Conservation (phyloP, 768 basidiomycete genomes). For the Podaxis sp. region DNA sequence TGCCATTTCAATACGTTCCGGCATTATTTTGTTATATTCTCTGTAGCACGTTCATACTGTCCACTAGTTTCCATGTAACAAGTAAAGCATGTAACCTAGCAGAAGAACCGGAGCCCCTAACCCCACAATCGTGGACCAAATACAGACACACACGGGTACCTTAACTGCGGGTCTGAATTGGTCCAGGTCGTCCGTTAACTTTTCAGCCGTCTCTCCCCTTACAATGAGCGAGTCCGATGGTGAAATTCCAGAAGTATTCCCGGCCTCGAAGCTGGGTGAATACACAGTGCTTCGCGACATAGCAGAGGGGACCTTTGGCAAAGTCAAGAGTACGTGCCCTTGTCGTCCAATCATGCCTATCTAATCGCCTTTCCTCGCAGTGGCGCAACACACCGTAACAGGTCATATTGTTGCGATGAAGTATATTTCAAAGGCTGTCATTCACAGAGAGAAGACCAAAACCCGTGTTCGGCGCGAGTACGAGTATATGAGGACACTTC, state of each 20-base stretch:
- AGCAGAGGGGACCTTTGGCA: constrained; percentile 97
- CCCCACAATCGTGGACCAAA: constrained; percentile 9
- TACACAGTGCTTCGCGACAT: constrained; percentile 87
- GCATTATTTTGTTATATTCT: too few species aligned
- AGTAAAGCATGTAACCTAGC: background rate
- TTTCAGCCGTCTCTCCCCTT: background rate
- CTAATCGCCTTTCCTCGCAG: constrained; percentile 39
- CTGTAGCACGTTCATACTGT: too few species aligned
- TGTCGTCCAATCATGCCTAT: constrained; percentile 15
- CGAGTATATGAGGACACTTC: constrained; percentile 91
- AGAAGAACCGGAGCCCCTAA: background rate
- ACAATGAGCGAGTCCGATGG: constrained; percentile 27
- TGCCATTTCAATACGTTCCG: too few species aligned
- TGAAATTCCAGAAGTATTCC: constrained; percentile 35
- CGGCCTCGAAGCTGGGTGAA: constrained; percentile 82
- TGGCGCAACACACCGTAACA: constrained; percentile 92
- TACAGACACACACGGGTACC: constrained; percentile 12
- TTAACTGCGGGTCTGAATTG: background rate
- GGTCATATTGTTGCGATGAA: constrained; percentile 98
- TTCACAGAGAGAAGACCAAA: constrained; percentile 88
- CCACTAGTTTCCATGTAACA: background rate
- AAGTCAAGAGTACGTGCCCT: constrained; percentile 88
- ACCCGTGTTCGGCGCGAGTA: constrained; percentile 92
- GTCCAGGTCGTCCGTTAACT: background rate
- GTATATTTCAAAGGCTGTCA: constrained; percentile 92